These are phyloP conservation scores for Aspergillus saccharolyticus DNA, from an alignment of 495 filamentous ascomycete species.

Conservation along the genomic window DNA sequence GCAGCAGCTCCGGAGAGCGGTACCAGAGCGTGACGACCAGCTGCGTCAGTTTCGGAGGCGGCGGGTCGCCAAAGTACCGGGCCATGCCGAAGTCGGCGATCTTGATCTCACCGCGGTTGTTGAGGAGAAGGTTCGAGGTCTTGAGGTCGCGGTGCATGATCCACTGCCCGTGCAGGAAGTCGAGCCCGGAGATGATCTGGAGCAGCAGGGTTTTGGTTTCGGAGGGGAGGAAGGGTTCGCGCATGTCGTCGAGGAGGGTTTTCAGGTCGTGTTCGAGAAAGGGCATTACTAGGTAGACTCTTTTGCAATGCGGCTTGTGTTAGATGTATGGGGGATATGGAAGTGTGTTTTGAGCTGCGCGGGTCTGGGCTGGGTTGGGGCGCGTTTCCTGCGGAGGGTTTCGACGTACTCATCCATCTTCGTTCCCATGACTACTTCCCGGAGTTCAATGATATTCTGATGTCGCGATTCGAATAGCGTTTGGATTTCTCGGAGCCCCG, in stretches of 20 bases:
- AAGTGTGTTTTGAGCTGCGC: too few relatives aligned
- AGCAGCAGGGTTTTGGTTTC: conserved; percentile 87
- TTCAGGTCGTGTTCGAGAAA: conserved; percentile 98
- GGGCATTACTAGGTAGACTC: conserved; percentile 94
- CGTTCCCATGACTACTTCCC: conserved; percentile 83
- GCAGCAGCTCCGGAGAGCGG: conserved; percentile 81
- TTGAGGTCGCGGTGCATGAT: conserved; percentile 97
- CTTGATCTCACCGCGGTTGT: conserved; percentile 92
- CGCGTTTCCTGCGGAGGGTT: too few relatives aligned
- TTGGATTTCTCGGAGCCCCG: conserved; percentile 84
- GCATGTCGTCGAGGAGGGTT: conserved; percentile 87
- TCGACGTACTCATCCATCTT: conserved; percentile 69
- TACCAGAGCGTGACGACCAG: conserved; percentile 98
- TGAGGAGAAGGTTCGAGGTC: conserved; percentile 91
- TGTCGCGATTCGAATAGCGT: conserved; percentile 62
- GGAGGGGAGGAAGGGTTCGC: conserved; percentile 86
- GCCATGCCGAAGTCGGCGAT: conserved; percentile 98
- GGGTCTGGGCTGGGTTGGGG: too few relatives aligned
- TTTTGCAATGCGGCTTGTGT: too few relatives aligned
- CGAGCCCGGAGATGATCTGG: conserved; percentile 76
- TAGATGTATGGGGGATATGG: too few relatives aligned
- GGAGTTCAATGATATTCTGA: conserved; percentile 69
- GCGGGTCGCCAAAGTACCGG: conserved; percentile 79
- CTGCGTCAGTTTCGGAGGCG: conserved; percentile 77
- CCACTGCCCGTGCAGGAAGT: conserved; percentile 84